Conservation (phyloP, 129 eudicot species). For the Flaveria bidentis region DNA sequence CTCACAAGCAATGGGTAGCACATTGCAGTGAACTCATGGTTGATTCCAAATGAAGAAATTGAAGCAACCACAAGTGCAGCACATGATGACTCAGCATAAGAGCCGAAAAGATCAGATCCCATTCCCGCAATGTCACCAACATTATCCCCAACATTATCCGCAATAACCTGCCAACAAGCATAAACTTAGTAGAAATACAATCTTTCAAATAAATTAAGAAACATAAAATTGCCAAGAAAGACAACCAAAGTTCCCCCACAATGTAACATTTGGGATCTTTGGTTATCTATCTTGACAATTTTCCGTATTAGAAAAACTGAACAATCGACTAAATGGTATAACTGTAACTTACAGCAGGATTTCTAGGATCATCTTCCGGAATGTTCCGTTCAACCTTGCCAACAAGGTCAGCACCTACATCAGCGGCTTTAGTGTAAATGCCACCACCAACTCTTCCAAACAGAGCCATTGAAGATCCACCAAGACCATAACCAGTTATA, state of each 20-base stretch:
- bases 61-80: conserved; percentile 83
- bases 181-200: background rate
- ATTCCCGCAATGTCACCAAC: conserved; percentile 84
- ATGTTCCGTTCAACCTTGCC: conserved; percentile 78
- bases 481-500: conserved; percentile 76
- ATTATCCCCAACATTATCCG: conserved; percentile 78
- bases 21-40: conserved; percentile 71
- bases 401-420: conserved; percentile 80
- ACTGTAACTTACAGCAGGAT: conserved; percentile 62
- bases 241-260: no score
- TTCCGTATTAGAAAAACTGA: background rate
- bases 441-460: conserved; percentile 90
- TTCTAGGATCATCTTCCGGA: conserved; percentile 79
- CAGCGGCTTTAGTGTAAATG: conserved; percentile 75
- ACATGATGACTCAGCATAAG: conserved; percentile 79
- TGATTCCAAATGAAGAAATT: conserved; percentile 69
- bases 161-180: conserved; percentile 57
- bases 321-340: background rate
- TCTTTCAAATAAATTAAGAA: background rate
- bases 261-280: background rate
- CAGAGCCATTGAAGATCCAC: conserved; percentile 82
- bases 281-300: background rate
- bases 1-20: conserved; percentile 66
- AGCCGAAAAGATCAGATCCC: conserved; percentile 83
- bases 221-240: background rate